phyloP scores from a whole-genome alignment of 257 asterid species.

The Solanum chiquidenum region DNA sequence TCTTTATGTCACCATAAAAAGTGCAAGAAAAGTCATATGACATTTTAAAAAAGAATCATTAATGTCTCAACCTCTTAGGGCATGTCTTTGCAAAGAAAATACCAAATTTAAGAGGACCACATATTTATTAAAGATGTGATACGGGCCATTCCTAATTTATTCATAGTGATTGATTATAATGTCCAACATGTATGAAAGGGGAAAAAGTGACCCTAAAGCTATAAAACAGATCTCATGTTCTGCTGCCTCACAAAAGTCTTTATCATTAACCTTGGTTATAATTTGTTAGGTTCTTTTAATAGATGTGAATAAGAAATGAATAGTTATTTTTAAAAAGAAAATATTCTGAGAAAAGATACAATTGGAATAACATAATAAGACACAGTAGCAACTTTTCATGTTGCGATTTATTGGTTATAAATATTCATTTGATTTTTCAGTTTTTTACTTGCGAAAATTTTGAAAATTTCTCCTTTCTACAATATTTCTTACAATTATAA shows the following conservation, averaged over 20 bases:
- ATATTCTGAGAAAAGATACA: background rate
- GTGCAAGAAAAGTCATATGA: slow-evolving; percentile 3
- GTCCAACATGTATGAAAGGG: background rate
- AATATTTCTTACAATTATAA: background rate
- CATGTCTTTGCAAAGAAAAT: background rate
- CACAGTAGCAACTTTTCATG: background rate
- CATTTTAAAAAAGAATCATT: background rate
- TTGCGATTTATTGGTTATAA: background rate
- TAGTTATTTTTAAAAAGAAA: no score
- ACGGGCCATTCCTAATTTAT: background rate
- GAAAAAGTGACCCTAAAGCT: background rate
- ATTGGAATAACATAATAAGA: background rate
- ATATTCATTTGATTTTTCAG: no score
- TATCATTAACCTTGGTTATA: background rate
- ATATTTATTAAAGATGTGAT: background rate
- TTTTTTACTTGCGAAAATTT: background rate
- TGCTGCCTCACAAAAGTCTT: background rate
- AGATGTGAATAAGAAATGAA: background rate
- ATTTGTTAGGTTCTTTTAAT: background rate
- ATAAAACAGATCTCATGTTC: background rate
- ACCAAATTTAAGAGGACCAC: background rate
- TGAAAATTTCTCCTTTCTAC: no score
- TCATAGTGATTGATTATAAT: background rate
- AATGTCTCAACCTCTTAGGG: background rate
- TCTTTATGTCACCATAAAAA: background rate